Conservation (phyloP, 495 filamentous ascomycete species). For the Xeromyces bisporus region DNA sequence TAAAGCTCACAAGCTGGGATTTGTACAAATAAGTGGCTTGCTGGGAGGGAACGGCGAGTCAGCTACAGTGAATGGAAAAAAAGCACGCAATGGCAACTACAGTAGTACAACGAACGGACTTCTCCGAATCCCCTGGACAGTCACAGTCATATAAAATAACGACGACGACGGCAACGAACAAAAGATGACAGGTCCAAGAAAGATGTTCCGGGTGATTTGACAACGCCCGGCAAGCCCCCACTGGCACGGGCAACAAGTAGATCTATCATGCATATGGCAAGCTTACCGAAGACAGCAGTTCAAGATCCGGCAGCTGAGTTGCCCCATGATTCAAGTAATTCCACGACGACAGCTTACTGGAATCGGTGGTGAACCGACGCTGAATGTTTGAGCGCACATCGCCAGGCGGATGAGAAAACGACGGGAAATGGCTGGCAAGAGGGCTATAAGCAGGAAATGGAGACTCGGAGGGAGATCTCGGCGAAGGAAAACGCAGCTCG, state of each 20-base stretch:
- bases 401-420: conserved; percentile 34
- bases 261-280: conserved; percentile 2
- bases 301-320: conserved; percentile 36
- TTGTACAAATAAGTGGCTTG: conserved; percentile 22
- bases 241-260: too few species aligned
- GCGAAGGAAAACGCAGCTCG: conserved; percentile 62
- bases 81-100: conserved; percentile 1
- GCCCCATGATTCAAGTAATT: conserved; percentile 50
- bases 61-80: conserved; percentile 1
- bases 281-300: conserved; percentile 39
- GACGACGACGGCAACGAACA: conserved; percentile 1
- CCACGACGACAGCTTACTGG: conserved; percentile 69
- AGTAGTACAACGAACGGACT: too few species aligned
- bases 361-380: conserved; percentile 87
- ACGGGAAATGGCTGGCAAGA: conserved; percentile 46
- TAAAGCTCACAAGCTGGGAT: conserved; percentile 25
- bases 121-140: too few species aligned
- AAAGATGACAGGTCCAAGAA: too few species aligned
- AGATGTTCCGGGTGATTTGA: too few species aligned
- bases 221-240: too few species aligned
- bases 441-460: conserved; percentile 54
- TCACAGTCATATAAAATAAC: too few species aligned
- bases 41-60: conserved; percentile 3
- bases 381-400: conserved; percentile 59
- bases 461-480: conserved; percentile 54